A percentile compares a stretch with the other conserved stretches of the same genome.
Conservation (phyloP, 495 filamentous ascomycete genomes). For the Aspergillus steynii region DNA sequence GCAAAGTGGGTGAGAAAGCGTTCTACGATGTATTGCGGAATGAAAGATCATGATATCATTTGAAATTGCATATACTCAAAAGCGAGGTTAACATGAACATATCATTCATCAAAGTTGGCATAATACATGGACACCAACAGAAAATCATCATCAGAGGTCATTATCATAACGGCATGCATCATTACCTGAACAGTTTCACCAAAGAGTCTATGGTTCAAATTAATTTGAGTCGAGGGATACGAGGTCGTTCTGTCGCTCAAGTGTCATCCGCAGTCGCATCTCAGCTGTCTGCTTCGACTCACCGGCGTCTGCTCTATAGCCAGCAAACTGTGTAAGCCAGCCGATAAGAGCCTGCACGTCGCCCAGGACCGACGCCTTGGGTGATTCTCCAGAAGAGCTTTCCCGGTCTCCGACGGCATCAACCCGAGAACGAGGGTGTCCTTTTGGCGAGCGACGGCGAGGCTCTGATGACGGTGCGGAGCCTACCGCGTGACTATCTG, state of each 20-base stretch:
- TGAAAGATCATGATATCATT: neutral
- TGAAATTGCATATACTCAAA: neutral
- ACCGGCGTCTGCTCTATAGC: constrained; percentile 19
- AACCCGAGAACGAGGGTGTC: too few species aligned
- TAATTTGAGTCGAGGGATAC: neutral
- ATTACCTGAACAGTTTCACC: neutral
- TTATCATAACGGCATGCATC: neutral
- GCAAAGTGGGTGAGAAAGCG: neutral
- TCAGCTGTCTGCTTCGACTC: constrained; percentile 37
- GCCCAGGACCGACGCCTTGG: constrained; percentile 14
- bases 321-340: constrained; percentile 36
- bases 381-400: neutral
- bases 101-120: too few species aligned
- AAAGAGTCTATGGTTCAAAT: neutral
- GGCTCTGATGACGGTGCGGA: too few species aligned
- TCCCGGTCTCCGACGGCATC: neutral
- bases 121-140: neutral
- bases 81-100: neutral
- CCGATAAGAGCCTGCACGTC: constrained; percentile 37
- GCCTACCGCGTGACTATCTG: constrained; percentile 15
- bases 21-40: neutral
- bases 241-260: constrained; percentile 23
- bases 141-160: neutral
- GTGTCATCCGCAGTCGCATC: constrained; percentile 38
- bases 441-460: too few species aligned